phyloP scores from a whole-genome alignment of 805 yeast genomes.

The Ogataea polymorpha region DNA sequence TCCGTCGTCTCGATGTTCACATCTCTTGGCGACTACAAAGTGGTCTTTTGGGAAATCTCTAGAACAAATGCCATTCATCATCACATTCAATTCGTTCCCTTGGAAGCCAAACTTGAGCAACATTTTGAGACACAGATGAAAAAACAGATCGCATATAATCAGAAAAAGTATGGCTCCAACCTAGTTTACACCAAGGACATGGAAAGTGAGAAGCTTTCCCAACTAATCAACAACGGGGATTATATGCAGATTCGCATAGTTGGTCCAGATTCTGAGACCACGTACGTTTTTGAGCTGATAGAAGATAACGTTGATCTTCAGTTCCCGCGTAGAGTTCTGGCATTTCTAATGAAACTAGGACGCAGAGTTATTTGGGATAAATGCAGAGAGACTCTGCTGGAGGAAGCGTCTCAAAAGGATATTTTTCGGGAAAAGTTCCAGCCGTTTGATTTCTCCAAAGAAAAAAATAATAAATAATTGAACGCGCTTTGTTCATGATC shows the following conservation, averaged over 20 bases:
- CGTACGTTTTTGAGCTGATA: slow-evolving; percentile 29
- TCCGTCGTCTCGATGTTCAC: slow-evolving; percentile 50
- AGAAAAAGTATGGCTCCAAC: slow-evolving; percentile 6
- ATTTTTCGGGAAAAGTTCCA: slow-evolving; percentile 55
- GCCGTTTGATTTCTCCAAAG: slow-evolving; percentile 49
- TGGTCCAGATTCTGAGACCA: slow-evolving; percentile 15
- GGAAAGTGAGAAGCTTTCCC: slow-evolving; percentile 20
- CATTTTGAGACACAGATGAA: slow-evolving; percentile 42
- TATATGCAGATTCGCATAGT: slow-evolving; percentile 35
- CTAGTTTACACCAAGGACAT: slow-evolving; percentile 10
- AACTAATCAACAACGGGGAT: slow-evolving; percentile 33
- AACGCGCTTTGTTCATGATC: slow-evolving; percentile 13
- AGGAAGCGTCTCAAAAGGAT: slow-evolving; percentile 63
- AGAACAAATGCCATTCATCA: slow-evolving; percentile 64
- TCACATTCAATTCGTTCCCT: slow-evolving; percentile 75
- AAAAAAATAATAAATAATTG: slow-evolving; percentile 7
- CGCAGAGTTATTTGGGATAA: slow-evolving; percentile 73
- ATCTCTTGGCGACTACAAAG: slow-evolving; percentile 38
- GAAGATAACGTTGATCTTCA: slow-evolving; percentile 59
- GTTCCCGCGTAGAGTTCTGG: slow-evolving; percentile 78
- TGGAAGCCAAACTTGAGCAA: slow-evolving; percentile 39
- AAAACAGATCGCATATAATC: slow-evolving; percentile 9
- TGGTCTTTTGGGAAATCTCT: slow-evolving; percentile 70
- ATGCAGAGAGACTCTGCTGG: slow-evolving; percentile 61
- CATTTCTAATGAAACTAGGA: slow-evolving; percentile 56